phyloP scores from a whole-genome alignment of 2,329 filamentous ascomycete species.

The Pseudogymnoascus sp. region DNA sequence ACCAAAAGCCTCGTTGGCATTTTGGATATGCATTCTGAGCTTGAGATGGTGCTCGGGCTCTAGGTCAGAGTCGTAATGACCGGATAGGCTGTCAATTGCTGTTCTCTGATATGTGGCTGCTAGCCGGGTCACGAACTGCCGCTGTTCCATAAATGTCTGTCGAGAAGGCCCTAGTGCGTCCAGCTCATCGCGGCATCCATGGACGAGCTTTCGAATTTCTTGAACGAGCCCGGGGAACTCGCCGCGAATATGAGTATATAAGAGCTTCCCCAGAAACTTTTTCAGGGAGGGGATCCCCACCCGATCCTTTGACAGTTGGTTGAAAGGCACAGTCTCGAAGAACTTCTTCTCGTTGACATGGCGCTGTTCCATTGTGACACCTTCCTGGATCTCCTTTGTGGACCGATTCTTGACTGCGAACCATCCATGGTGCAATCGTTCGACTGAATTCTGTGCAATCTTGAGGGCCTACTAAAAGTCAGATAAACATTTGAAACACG shows the following conservation, averaged over 20 bases:
- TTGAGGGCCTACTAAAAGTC: conserved; percentile 2
- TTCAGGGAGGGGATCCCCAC: no score
- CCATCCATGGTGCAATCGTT: conserved; percentile 5
- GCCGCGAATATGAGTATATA: no score
- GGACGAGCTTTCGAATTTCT: not conserved
- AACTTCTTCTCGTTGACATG: conserved; percentile 2
- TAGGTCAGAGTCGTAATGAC: not conserved
- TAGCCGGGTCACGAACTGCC: not conserved
- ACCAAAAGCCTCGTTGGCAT: not conserved
- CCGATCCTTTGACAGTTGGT: no score
- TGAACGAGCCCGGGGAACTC: not conserved
- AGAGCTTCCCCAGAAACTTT: no score
- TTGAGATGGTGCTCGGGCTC: not conserved
- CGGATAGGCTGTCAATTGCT: not conserved
- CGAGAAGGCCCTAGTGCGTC: not conserved
- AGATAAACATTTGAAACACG: conserved; percentile 30
- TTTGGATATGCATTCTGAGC: not conserved
- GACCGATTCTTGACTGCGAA: conserved; percentile 9
- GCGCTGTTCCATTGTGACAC: not conserved
- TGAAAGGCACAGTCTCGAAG: not conserved
- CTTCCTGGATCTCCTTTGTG: not conserved
- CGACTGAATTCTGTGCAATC: not conserved
- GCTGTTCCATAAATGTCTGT: not conserved
- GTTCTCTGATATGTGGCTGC: not conserved
- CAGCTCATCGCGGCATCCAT: not conserved